Percentiles rank a stretch among this genome's conserved stretches.
These are phyloP conservation scores for Exophiala dermatitidis DNA, from an alignment of 2,329 filamentous ascomycete genomes.

Conservation along the genomic window DNA sequence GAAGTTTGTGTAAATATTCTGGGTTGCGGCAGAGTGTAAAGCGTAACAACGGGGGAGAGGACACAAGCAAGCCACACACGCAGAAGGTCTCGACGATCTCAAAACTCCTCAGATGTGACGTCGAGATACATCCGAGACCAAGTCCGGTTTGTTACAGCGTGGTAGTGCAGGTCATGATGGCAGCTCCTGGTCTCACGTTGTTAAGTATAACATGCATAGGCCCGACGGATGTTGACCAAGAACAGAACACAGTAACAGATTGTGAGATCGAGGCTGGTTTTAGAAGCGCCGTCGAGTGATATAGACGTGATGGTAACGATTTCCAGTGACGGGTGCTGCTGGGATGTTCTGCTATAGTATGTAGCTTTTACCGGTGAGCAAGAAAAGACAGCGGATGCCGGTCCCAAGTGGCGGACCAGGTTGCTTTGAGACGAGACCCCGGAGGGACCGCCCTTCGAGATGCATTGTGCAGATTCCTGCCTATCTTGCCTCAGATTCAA, in stretches of 20 bases:
- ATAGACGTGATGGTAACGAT: conserved; percentile 10
- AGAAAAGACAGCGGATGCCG: not conserved
- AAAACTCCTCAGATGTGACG: conserved; percentile 19
- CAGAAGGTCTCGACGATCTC: conserved; percentile 6
- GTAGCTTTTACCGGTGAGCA: too few relatives aligned
- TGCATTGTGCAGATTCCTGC: conserved; percentile 17
- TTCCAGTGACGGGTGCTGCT: conserved; percentile 8
- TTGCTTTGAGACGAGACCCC: not conserved
- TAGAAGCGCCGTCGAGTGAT: conserved; percentile 17
- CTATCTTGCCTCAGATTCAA: conserved; percentile 22
- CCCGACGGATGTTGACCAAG: conserved; percentile 2
- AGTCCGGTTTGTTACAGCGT: conserved; percentile 18
- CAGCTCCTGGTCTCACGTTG: conserved; percentile 21
- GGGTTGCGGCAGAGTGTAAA: conserved; percentile 13
- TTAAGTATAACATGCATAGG: conserved; percentile 15
- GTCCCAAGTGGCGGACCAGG: conserved; percentile 8
- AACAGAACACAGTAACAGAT: conserved; percentile 4
- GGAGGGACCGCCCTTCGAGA: conserved; percentile 1
- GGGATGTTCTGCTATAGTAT: conserved; percentile 6
- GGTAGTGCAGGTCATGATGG: conserved; percentile 21
- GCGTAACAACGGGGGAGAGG: conserved; percentile 9
- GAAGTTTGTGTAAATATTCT: conserved; percentile 13
- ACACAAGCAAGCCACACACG: conserved; percentile 21
- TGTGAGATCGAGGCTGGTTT: conserved; percentile 4
- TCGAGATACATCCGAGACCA: conserved; percentile 24